These are phyloP conservation scores for Globisporangium takayamanum DNA, from an alignment of 352 stramenopile genomes.

Conservation along the genomic window DNA sequence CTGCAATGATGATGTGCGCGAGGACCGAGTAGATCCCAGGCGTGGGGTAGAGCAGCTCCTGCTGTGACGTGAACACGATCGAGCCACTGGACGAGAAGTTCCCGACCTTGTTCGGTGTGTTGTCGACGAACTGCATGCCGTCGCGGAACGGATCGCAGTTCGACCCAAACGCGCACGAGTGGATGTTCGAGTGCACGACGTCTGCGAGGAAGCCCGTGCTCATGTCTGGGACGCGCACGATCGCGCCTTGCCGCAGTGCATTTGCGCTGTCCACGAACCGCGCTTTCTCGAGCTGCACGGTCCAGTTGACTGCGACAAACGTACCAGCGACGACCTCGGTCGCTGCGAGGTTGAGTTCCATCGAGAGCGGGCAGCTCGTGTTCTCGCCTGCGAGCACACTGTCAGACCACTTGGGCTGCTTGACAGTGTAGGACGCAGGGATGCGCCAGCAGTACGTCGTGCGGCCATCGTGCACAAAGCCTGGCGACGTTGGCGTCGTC, in stretches of 20 bases:
- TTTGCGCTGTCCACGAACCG: conserved; percentile 14
- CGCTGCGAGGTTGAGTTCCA: conserved; percentile 13
- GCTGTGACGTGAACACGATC: conserved; percentile 17
- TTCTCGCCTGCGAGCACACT: conserved; percentile 10
- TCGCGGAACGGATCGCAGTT: conserved; percentile 24
- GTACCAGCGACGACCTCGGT: conserved; percentile 5
- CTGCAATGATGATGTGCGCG: conserved; percentile 24
- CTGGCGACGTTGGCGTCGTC: conserved; percentile 2
- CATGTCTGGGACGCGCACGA: conserved; percentile 9
- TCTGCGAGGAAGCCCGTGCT: conserved; percentile 9
- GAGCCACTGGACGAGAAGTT: conserved; percentile 11
- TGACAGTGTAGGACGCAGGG: conserved; percentile 11
- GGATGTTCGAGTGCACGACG: conserved; percentile 22
- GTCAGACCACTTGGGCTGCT: conserved; percentile 6
- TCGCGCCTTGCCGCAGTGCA: conserved; percentile 6
- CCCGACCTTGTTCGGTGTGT: conserved; percentile 20
- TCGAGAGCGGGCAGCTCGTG: conserved; percentile 17
- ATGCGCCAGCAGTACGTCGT: conserved; percentile 34
- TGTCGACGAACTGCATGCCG: conserved; percentile 13
- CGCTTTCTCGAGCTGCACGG: conserved; percentile 13
- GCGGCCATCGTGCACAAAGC: conserved; percentile 21
- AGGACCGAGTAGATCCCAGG: conserved; percentile 21
- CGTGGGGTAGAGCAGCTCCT: conserved; percentile 16
- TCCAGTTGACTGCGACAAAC: conserved; percentile 21
- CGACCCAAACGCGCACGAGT: conserved; percentile 23